A percentile compares a stretch with the other conserved stretches of the same genome.
These are phyloP conservation scores for Nicotiana obtusifolia DNA, from an alignment of 257 asterid species.

Conservation along the genomic window DNA sequence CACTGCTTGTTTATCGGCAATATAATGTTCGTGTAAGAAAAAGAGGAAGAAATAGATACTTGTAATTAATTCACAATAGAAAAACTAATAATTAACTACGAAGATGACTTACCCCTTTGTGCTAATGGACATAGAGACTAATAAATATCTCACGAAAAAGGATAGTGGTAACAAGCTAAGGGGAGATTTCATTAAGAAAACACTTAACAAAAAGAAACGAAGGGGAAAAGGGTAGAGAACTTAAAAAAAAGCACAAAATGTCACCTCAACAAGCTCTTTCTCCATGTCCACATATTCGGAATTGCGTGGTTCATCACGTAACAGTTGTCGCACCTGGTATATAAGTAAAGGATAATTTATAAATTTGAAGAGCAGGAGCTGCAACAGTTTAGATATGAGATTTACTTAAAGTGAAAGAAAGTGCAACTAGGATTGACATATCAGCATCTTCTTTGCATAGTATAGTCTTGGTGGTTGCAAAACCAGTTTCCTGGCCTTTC, in stretches of 20 bases:
- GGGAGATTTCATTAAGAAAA: background rate
- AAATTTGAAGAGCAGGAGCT: background rate
- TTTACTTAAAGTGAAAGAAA: background rate
- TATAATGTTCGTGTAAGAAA: conserved; percentile 39
- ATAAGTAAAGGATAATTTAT: background rate
- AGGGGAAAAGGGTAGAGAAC: background rate
- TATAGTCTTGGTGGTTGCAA: background rate
- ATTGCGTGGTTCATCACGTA: conserved; percentile 74
- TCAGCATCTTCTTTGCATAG: background rate
- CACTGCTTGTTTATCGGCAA: conserved; percentile 57
- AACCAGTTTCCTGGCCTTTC: background rate
- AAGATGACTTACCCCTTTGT: background rate
- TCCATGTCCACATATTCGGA: conserved; percentile 90
- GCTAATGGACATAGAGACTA: background rate
- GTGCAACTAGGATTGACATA: background rate
- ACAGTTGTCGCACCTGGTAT: conserved; percentile 58
- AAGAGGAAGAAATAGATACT: conserved; percentile 19
- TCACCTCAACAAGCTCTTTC: conserved; percentile 95
- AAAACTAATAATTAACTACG: conserved; percentile 5
- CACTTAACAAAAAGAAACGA: background rate
- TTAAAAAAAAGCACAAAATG: conserved; percentile 7
- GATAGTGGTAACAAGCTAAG: background rate
- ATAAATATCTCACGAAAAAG: background rate
- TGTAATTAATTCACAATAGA: conserved; percentile 16
- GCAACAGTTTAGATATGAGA: background rate